Evolutionary conservation across 352 stramenopile genomes (phyloP), one percentile per base, ranked within the genome.

Genomic region (Thraustochytrium sp.): DNA sequence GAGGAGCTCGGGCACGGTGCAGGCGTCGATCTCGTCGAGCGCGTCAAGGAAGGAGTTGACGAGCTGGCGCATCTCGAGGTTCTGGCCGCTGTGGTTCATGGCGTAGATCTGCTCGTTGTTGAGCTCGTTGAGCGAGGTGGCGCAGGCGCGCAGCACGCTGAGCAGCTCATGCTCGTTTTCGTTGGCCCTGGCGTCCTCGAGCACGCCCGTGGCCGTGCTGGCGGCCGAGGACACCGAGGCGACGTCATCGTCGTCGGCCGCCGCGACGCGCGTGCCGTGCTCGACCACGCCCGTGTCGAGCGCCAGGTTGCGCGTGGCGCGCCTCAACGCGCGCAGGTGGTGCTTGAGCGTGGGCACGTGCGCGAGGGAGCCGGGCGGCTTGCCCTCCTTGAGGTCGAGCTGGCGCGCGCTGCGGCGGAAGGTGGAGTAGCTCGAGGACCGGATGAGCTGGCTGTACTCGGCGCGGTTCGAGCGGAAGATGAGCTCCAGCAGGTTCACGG

Each of bases 61-160:
- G 38, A 46, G 40, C 42, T 80, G 42, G 34, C 53, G 48, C 48
- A 80, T 61, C 49, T 80, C 31, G 11, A 80, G 46, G 46, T 80
- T 80, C 3, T 42, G 76, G 8, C 68, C 68, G 46, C 3, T 53
- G 38, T 80, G 31, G 38, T 80, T 80, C 46, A 80, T 61, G n/a
- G 68, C 31, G 53, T 80, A 80, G 18, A 72, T 18, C 21, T 80
- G 68, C 68, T 80, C 68, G 42, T 80, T 80, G 0, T 21, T 42
- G 18, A 80, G 68, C 68, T 80, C 68, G 13, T 62, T 62, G 16
- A 80, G 49, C 16, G 68, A 80, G n/a, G 68, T 80, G 9, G 68
- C 40, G 34, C 68, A 72, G 5, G 68, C 68, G 26, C 68, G 48
- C 44, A 80, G 51, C 9, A 46, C 31, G 13, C 31, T 21, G 18